A percentile compares a stretch with the other conserved stretches of the same genome.
These are phyloP conservation scores for Spinellus fusiger DNA, from an alignment of 192 early-diverging fungal genomes.

Conservation along the genomic window DNA sequence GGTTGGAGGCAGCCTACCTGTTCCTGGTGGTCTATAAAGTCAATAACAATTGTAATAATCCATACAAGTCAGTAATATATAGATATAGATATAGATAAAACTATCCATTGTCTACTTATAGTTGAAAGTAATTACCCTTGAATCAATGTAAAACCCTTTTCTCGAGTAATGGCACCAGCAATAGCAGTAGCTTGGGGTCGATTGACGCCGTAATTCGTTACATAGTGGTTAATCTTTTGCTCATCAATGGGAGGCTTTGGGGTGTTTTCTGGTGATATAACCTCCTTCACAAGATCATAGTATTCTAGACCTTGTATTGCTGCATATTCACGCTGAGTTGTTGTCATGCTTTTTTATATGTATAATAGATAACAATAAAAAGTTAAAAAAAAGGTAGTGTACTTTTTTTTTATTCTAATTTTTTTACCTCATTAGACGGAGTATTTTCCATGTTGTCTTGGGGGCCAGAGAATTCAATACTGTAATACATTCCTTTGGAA, in stretches of 20 bases:
- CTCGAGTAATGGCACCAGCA: slow-evolving; percentile 50
- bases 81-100: neutral
- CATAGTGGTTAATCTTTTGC: slow-evolving; percentile 1
- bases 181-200: slow-evolving; percentile 88
- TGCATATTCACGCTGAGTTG: slow-evolving; percentile 77
- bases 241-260: slow-evolving; percentile 31
- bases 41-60: too few relatives aligned
- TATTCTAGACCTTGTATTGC: slow-evolving; percentile 62
- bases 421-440: slow-evolving; percentile 39
- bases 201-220: slow-evolving; percentile 66
- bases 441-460: slow-evolving; percentile 34
- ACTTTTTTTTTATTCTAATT: neutral
- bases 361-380: neutral
- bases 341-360: slow-evolving; percentile 53
- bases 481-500: slow-evolving; percentile 36
- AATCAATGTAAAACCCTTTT: slow-evolving; percentile 81
- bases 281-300: slow-evolving; percentile 52
- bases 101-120: neutral
- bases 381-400: neutral
- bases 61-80: slow-evolving; percentile 8
- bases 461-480: slow-evolving; percentile 39
- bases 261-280: slow-evolving; percentile 51
- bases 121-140: slow-evolving; percentile 52
- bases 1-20: slow-evolving; percentile 36
- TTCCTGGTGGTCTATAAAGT: slow-evolving; percentile 54